Conservation (phyloP, 805 yeast genomes). For the Schizosaccharomyces octosporus region DNA sequence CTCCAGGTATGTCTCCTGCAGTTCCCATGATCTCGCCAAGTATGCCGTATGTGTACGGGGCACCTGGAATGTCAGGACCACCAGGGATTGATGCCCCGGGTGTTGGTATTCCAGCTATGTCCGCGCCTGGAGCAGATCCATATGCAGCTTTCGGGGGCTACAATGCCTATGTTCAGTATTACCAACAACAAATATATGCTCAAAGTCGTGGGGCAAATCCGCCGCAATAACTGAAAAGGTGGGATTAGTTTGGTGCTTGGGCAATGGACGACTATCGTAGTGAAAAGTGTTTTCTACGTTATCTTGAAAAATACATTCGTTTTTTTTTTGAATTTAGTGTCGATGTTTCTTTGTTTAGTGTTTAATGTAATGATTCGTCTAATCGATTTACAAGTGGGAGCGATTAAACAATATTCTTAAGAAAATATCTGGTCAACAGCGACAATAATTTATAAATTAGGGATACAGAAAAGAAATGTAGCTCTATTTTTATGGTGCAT, state of each 20-base stretch:
- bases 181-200: constrained; percentile 6
- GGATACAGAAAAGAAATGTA: constrained; percentile 37
- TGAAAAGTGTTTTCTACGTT: too few species aligned
- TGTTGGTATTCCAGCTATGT: background rate
- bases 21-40: constrained; percentile 3
- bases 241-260: too few species aligned
- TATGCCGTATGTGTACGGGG: constrained; percentile 1
- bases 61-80: constrained; percentile 2
- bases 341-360: too few species aligned
- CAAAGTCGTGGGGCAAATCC: background rate
- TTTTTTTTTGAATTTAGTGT: too few species aligned
- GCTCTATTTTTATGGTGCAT: constrained; percentile 22
- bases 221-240: too few species aligned
- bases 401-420: too few species aligned
- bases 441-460: constrained; percentile 2
- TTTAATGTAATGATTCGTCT: too few species aligned
- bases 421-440: constrained; percentile 10
- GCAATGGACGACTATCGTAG: too few species aligned
- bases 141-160: constrained; percentile 11
- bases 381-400: too few species aligned
- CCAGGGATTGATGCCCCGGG: constrained; percentile 4
- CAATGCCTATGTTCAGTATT: constrained; percentile 9
- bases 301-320: too few species aligned
- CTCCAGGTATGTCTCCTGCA: too few species aligned
- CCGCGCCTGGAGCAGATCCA: constrained; percentile 8